phyloP scores from a whole-genome alignment of 768 basidiomycete species.

The Mycena pura region DNA sequence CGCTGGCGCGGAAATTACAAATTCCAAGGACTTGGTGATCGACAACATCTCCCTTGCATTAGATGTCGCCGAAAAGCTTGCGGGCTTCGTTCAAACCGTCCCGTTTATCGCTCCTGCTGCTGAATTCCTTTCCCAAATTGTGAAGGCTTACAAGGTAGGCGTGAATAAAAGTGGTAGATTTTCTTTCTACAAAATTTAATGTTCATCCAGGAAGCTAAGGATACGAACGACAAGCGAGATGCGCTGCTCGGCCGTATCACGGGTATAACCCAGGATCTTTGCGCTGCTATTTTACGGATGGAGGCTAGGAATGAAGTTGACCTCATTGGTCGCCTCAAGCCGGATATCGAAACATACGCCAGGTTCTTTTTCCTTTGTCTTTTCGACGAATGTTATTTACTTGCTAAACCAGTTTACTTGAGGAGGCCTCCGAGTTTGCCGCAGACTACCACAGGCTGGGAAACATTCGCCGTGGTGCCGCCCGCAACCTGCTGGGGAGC shows the following conservation, averaged over 20 bases:
- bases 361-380: neutral
- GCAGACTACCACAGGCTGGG: neutral
- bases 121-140: neutral
- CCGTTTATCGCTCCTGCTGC: conserved; percentile 5
- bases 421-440: neutral
- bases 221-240: neutral
- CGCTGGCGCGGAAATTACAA: too few relatives aligned
- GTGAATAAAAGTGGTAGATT: too few relatives aligned
- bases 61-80: neutral
- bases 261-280: neutral
- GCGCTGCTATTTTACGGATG: neutral
- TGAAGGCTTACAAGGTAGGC: conserved; percentile 1
- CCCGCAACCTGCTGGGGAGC: neutral
- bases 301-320: neutral
- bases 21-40: neutral
- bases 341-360: neutral
- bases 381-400: neutral
- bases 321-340: neutral
- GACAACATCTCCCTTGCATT: neutral
- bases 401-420: neutral
- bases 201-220: neutral
- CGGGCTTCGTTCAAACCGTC: neutral
- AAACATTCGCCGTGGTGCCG: neutral
- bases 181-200: neutral
- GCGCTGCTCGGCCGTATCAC: neutral